These are phyloP conservation scores for Begonia masoniana DNA, from an alignment of 306 rosid genomes.

Conservation along the genomic window DNA sequence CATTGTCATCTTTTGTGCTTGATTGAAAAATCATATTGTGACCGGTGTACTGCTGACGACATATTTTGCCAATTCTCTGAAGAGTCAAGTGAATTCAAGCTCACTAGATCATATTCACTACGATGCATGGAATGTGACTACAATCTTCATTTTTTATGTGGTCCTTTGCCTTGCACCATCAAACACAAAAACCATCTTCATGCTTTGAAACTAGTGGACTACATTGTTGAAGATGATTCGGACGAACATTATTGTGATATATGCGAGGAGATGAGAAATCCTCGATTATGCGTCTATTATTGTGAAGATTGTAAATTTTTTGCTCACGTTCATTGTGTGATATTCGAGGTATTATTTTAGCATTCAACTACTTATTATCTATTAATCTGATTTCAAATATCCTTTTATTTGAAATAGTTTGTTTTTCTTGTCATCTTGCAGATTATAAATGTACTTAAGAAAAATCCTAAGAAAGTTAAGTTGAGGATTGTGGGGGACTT, in stretches of 20 bases:
- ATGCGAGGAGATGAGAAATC: too few species aligned
- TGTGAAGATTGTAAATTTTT: too few species aligned
- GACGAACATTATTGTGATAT: background rate
- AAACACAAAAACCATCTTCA: background rate
- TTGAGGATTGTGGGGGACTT: background rate
- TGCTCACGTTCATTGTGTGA: background rate
- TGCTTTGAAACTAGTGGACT: background rate
- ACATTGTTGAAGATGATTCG: background rate
- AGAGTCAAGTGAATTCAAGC: too few species aligned
- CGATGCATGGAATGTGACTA: background rate
- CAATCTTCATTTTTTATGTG: background rate
- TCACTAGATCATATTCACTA: background rate
- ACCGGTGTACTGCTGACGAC: background rate
- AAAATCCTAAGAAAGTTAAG: background rate
- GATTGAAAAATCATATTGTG: background rate
- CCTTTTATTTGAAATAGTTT: too few species aligned
- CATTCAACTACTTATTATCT: background rate
- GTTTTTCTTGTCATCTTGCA: too few species aligned
- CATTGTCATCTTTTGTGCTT: background rate
- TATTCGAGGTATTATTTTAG: background rate
- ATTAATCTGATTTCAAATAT: background rate
- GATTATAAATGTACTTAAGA: background rate
- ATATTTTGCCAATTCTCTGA: too few species aligned
- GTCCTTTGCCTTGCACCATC: conserved; percentile 2
- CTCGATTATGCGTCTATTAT: too few species aligned